Conservation (phyloP, 306 rosid species). For the Astragalus membranaceus region DNA sequence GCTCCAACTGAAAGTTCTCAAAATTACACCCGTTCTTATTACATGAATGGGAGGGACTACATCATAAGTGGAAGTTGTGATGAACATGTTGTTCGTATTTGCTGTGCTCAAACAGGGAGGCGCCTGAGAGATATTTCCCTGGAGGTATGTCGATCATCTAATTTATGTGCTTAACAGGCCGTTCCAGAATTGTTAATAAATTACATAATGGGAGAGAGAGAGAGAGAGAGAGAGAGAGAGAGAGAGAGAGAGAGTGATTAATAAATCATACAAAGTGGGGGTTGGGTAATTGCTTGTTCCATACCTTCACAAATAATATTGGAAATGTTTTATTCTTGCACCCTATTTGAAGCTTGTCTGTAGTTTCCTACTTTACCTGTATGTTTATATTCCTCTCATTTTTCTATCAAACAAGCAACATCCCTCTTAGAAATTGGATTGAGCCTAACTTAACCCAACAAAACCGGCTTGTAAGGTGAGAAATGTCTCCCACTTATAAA, state of each 20-base stretch:
- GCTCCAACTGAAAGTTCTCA: conserved; percentile 68
- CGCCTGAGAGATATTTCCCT: conserved; percentile 72
- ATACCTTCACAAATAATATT: not conserved
- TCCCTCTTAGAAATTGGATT: too few species aligned
- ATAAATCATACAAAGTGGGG: not conserved
- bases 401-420: not conserved
- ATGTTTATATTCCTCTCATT: not conserved
- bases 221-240: too few species aligned
- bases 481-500: too few species aligned
- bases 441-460: too few species aligned
- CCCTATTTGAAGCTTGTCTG: conserved; percentile 3
- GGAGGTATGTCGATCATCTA: conserved; percentile 47
- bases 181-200: not conserved
- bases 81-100: conserved; percentile 73
- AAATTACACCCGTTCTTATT: conserved; percentile 79
- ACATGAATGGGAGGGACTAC: conserved; percentile 85
- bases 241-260: not conserved
- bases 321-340: not conserved
- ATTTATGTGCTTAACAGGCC: not conserved
- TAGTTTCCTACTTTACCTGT: not conserved
- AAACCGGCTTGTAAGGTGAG: too few species aligned
- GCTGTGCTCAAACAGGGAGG: conserved; percentile 83
- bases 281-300: not conserved
- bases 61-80: conserved; percentile 86
- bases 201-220: not conserved